These are phyloP conservation scores for Geosmithia flava DNA, from an alignment of 2,329 filamentous ascomycete species.

Conservation along the genomic window DNA sequence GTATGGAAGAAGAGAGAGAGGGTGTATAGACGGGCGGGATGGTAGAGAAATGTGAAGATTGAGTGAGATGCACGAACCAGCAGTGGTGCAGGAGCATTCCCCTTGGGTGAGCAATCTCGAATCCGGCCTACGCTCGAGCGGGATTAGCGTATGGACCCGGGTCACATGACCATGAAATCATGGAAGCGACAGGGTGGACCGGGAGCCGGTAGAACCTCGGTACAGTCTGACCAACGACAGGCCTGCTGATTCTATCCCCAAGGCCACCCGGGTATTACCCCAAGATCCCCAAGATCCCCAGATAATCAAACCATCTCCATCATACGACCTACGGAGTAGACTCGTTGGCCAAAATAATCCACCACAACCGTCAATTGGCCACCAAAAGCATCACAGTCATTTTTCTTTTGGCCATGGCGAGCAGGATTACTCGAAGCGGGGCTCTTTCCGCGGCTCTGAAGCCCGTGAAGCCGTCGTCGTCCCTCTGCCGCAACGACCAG, in stretches of 20 bases:
- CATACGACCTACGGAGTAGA: neutral
- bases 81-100: neutral
- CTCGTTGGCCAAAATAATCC: neutral
- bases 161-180: constrained; percentile 3
- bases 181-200: neutral
- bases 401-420: constrained; percentile 43
- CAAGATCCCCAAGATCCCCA: neutral
- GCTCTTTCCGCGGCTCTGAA: constrained; percentile 42
- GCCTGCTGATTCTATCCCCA: constrained; percentile 1
- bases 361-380: constrained; percentile 29
- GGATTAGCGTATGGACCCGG: neutral
- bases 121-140: neutral
- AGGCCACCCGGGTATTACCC: neutral
- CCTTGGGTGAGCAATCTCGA: neutral
- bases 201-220: constrained; percentile 15
- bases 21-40: neutral
- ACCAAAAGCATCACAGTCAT: constrained; percentile 9
- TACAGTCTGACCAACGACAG: constrained; percentile 3
- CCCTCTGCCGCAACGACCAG: constrained; percentile 22
- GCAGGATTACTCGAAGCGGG: constrained; percentile 44
- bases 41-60: neutral
- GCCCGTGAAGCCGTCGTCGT: constrained; percentile 32
- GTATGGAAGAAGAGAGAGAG: neutral
- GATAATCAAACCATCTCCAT: neutral
- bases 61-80: neutral